Evolutionary conservation across 1,284 basidiomycete genomes (phyloP), one percentile per base, ranked within the genome.

Genomic region (Apiotrichum montevideense): DNA sequence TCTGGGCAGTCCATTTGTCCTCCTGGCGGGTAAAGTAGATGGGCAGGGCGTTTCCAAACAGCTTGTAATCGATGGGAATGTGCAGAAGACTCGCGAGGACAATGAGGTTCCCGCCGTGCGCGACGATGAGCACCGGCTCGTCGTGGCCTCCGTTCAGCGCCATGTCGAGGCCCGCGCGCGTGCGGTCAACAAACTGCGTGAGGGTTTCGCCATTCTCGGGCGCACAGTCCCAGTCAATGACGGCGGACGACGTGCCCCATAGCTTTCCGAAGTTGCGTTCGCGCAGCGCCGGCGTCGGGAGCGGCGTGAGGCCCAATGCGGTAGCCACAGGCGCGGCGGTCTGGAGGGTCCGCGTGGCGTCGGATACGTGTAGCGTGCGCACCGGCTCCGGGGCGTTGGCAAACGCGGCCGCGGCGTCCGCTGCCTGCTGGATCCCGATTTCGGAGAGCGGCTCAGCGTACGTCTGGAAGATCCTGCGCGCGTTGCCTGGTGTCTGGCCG

Each of bases 91-190:
- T 37, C 1, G 46, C 49, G 11, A 58, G 52, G 15, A 58, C 56
- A 10, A 54, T 35, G 4, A 58, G 52, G 45, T 58, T 58, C 1
- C 56, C 56, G 34, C 56, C 56, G 35, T 58, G 56, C 9, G 56
- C 56, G 60, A 58, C 42, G 61, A 66, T n/a, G 61, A 66, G 29
- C 51, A 58, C n/a, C 65, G 72, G 15, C 46, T 67, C 51, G 29
- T 68, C 11, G 63, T 69, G 11, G 43, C 70, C 14, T 15, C 43
- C 41, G 13, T 51, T 44, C 63, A 72, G 47, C 62, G 68, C n/a
- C 40, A 71, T 10, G 32, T 54, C 52, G 15, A 58, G n/a, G 3
- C 43, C 56, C 8, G 43, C 34, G n/a, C 49, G 48, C 14, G 52
- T 51, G 34, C 56, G 56, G 32, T 51, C 39, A 3, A 58, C 56